Evolutionary conservation across 2,329 filamentous ascomycete genomes (phyloP).

Genomic region (Ilyonectria sp.): DNA sequence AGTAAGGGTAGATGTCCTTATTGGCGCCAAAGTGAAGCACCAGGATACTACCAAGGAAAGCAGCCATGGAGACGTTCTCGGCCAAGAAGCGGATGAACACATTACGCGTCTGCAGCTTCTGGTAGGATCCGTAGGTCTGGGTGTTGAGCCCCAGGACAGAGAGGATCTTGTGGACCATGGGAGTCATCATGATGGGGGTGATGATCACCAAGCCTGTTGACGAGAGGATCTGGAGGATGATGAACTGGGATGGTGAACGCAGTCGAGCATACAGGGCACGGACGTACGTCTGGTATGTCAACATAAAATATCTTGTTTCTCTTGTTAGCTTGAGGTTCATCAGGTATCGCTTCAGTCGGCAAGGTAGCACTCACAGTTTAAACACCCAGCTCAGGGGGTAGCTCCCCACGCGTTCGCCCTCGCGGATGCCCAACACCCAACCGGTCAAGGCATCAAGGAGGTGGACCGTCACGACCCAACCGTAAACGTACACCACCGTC

Average conservation of each 20-base stretch:
- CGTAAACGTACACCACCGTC: constrained; percentile 79
- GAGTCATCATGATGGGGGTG: constrained; percentile 75
- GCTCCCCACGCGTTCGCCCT: constrained; percentile 77
- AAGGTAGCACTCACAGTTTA: constrained; percentile 68
- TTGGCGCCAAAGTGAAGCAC: constrained; percentile 78
- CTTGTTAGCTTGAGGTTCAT: constrained; percentile 30
- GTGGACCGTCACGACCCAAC: constrained; percentile 78
- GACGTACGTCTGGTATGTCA: constrained; percentile 81
- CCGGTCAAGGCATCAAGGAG: constrained; percentile 75
- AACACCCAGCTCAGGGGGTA: constrained; percentile 81
- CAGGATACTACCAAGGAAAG: constrained; percentile 76
- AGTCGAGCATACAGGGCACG: constrained; percentile 78
- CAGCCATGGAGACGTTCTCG: constrained; percentile 78
- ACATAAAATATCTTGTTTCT: constrained; percentile 70
- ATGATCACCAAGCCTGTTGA: constrained; percentile 75
- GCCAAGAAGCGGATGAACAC: constrained; percentile 78
- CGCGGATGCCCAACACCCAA: constrained; percentile 76
- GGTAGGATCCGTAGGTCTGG: constrained; percentile 74
- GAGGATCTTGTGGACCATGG: constrained; percentile 69
- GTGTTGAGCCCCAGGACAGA: constrained; percentile 68
- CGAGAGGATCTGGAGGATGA: constrained; percentile 75
- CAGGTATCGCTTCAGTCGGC: neutral
- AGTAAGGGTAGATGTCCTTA: constrained; percentile 79
- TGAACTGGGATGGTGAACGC: constrained; percentile 75
- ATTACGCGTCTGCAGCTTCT: constrained; percentile 76